Conservation (phyloP, 2,329 filamentous ascomycete species). For the Cryphonectria parasitica region DNA sequence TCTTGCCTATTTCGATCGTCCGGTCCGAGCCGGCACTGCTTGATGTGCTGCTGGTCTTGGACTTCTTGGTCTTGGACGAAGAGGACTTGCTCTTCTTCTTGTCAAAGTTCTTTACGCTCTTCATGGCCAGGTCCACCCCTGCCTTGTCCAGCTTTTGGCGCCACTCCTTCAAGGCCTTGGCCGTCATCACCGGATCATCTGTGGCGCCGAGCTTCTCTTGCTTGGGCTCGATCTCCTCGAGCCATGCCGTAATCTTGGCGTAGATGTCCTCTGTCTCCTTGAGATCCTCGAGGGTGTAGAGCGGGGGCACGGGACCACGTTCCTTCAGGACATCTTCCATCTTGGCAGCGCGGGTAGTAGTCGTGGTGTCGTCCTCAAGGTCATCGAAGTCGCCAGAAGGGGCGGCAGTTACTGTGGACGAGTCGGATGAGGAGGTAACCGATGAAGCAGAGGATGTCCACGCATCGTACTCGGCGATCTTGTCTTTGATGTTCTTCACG, state of each 20-base stretch:
- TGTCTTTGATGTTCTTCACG: conserved; percentile 68
- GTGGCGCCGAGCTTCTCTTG: conserved; percentile 72
- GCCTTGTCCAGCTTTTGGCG: conserved; percentile 72
- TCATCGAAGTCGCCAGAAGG: conserved; percentile 65
- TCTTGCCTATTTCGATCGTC: conserved; percentile 48
- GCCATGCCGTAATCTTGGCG: conserved; percentile 70
- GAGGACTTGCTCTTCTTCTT: conserved; percentile 47
- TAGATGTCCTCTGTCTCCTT: conserved; percentile 64
- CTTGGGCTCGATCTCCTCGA: conserved; percentile 69
- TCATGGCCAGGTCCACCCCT: conserved; percentile 71
- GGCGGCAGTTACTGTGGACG: conserved; percentile 47
- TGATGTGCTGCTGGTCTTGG: conserved; percentile 42
- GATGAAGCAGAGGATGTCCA: conserved; percentile 62
- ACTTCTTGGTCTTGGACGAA: conserved; percentile 48
- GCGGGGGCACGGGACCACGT: conserved; percentile 61
- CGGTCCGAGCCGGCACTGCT: conserved; percentile 38
- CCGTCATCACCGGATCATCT: conserved; percentile 75
- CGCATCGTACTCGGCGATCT: conserved; percentile 70
- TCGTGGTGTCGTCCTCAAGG: conserved; percentile 72
- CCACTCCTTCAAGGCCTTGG: conserved; percentile 72
- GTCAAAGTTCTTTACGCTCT: conserved; percentile 63
- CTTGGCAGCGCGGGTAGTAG: conserved; percentile 43
- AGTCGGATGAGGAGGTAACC: conserved; percentile 48
- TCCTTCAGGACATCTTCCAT: conserved; percentile 51
- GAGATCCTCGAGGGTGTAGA: conserved; percentile 77